phyloP scores from a whole-genome alignment of 345 rosid genomes.

The Lepidium africanum region DNA sequence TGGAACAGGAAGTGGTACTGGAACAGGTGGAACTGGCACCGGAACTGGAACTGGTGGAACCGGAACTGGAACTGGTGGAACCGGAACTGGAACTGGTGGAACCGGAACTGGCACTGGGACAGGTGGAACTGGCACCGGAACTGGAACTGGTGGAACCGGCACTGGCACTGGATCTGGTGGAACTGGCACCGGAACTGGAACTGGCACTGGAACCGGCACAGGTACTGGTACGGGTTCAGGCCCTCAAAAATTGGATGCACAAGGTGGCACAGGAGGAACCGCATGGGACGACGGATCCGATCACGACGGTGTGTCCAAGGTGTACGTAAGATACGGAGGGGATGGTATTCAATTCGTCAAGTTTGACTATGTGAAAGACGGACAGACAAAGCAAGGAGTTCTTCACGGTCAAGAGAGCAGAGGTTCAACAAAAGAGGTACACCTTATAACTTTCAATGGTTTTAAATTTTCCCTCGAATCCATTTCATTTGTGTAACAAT shows the following conservation, averaged over 20 bases:
- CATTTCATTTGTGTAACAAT: too few relatives aligned
- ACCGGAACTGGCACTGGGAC: neutral
- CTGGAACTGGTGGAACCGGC: neutral
- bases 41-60: neutral
- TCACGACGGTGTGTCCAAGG: constrained; percentile 17
- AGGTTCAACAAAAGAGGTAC: neutral
- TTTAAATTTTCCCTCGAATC: neutral
- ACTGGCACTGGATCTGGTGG: neutral
- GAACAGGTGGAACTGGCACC: neutral
- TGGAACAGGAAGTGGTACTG: neutral
- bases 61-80: neutral
- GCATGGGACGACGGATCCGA: constrained; percentile 27
- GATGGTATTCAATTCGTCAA: neutral
- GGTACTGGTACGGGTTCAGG: neutral
- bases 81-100: neutral
- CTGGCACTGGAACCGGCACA: neutral
- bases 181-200: neutral
- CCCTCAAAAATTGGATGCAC: neutral
- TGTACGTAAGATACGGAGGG: neutral
- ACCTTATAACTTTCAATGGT: neutral
- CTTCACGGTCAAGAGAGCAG: neutral
- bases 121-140: neutral
- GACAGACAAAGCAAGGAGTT: neutral
- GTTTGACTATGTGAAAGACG: constrained; percentile 17
- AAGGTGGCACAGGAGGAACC: constrained; percentile 18